Evolutionary conservation across 176 grass and related monocot species (phyloP).

Genomic region (Eragrostis nindensis): DNA sequence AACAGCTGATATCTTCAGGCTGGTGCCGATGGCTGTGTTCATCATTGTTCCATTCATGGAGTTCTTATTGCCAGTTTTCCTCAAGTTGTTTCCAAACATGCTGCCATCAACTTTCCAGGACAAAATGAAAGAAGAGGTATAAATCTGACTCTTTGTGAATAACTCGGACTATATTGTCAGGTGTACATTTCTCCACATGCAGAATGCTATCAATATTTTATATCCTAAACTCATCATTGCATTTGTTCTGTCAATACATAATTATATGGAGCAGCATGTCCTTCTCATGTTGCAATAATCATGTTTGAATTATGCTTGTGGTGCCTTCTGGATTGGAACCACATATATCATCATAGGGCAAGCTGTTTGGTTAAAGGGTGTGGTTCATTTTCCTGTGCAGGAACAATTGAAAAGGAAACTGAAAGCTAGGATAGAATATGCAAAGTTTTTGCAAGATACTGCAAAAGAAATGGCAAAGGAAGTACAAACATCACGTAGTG

Average conservation of each 20-base stretch:
- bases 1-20: slow-evolving; percentile 85
- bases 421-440: slow-evolving; percentile 94
- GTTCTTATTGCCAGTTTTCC: slow-evolving; percentile 80
- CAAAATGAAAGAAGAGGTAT: slow-evolving; percentile 89
- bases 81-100: slow-evolving; percentile 95
- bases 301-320: slow-evolving; percentile 36
- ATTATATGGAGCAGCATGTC: background rate
- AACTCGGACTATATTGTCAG: slow-evolving; percentile 19
- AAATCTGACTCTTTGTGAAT: background rate
- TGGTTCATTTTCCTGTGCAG: slow-evolving; percentile 46
- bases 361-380: slow-evolving; percentile 27
- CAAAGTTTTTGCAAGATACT: slow-evolving; percentile 98
- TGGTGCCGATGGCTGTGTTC: slow-evolving; percentile 89
- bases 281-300: background rate
- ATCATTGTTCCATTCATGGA: slow-evolving; percentile 98
- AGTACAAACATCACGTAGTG: slow-evolving; percentile 80
- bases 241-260: background rate
- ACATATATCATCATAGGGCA: slow-evolving; percentile 4
- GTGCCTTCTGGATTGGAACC: slow-evolving; percentile 17
- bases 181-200: background rate
- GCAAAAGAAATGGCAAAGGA: slow-evolving; percentile 98
- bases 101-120: slow-evolving; percentile 90
- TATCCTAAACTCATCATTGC: slow-evolving; percentile 4
- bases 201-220: slow-evolving; percentile 15
- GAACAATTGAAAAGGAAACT: slow-evolving; percentile 94